Evolutionary conservation across 2,329 filamentous ascomycete genomes (phyloP).

Genomic region (Teratosphaeria epicoccoides): DNA sequence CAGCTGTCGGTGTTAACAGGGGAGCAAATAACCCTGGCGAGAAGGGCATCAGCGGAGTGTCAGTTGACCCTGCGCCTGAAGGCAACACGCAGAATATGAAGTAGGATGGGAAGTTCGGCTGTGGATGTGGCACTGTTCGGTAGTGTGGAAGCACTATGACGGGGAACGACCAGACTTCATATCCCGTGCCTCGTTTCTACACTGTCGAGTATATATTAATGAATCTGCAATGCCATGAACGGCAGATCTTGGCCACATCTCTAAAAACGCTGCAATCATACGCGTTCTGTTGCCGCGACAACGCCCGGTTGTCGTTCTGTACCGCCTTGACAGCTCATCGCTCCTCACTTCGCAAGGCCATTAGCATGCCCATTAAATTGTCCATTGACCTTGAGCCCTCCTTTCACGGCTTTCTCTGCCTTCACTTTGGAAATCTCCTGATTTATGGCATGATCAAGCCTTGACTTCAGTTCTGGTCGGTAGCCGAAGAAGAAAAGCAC

Average conservation of each 20-base stretch:
- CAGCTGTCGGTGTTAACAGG: conserved; percentile 22
- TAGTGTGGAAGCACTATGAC: not conserved
- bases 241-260: not conserved
- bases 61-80: conserved; percentile 14
- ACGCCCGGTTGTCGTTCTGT: not conserved
- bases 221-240: not conserved
- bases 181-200: not conserved
- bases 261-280: too few species aligned
- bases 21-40: conserved; percentile 25
- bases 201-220: not conserved
- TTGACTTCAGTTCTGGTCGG: conserved; percentile 70
- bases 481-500: conserved; percentile 85
- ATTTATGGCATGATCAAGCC: conserved; percentile 66
- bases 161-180: not conserved
- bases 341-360: not conserved
- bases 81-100: conserved; percentile 18
- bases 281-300: not conserved
- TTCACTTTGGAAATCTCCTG: conserved; percentile 68
- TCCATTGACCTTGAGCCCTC: conserved; percentile 11
- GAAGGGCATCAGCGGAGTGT: conserved; percentile 24
- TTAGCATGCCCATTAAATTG: conserved; percentile 8
- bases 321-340: too few species aligned
- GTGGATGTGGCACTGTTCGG: not conserved
- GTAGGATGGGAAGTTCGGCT: conserved; percentile 2
- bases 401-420: conserved; percentile 42